Percentiles rank a stretch among this genome's conserved stretches.
These are phyloP conservation scores for Penicillium riverlandense DNA, from an alignment of 495 filamentous ascomycete species.

Conservation along the genomic window DNA sequence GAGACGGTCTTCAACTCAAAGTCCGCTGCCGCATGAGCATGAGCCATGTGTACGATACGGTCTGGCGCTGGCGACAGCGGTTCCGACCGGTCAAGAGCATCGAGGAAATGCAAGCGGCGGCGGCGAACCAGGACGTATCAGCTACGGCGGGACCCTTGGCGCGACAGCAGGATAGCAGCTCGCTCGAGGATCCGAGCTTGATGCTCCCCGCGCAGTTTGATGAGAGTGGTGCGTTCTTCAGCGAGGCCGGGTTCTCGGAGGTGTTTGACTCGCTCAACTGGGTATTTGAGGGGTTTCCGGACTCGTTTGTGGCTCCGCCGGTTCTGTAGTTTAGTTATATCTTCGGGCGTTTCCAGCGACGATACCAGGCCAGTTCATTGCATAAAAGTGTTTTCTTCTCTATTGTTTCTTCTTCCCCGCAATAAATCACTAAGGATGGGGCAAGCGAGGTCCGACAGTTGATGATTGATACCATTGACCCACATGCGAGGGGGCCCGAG, in stretches of 20 bases:
- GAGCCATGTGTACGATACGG: constrained; percentile 45
- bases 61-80: constrained; percentile 42
- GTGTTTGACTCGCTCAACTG: constrained; percentile 43
- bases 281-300: constrained; percentile 43
- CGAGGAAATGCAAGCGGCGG: constrained; percentile 33
- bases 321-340: constrained; percentile 19
- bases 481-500: too few relatives aligned
- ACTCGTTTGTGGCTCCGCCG: constrained; percentile 35
- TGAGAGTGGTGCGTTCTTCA: constrained; percentile 34
- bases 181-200: constrained; percentile 26
- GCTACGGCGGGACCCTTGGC: constrained; percentile 17
- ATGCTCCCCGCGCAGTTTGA: constrained; percentile 37
- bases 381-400: constrained; percentile 9
- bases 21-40: constrained; percentile 45
- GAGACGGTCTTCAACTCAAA: constrained; percentile 36
- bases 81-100: constrained; percentile 36
- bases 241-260: constrained; percentile 39
- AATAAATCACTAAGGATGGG: too few relatives aligned
- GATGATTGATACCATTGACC: too few relatives aligned
- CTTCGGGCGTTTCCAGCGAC: constrained; percentile 9
- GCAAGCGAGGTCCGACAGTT: too few relatives aligned
- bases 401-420: not conserved
- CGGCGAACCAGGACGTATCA: constrained; percentile 24
- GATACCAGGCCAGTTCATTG: constrained; percentile 12
- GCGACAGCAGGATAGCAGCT: constrained; percentile 22